These are phyloP conservation scores for Floccularia luteovirens DNA, from an alignment of 768 basidiomycete species.

Conservation along the genomic window DNA sequence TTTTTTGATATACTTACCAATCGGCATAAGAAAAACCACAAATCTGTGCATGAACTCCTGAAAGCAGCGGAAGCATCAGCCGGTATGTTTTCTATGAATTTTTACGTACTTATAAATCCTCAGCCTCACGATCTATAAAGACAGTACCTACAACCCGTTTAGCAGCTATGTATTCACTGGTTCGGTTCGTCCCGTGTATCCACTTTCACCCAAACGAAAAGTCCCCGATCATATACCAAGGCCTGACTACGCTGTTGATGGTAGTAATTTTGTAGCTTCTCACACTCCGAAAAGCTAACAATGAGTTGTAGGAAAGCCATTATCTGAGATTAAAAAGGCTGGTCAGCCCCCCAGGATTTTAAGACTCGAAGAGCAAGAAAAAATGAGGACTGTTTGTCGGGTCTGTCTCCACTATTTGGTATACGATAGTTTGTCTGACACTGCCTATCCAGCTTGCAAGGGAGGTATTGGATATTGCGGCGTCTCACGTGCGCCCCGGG, in stretches of 20 bases:
- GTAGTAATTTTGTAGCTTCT: conserved; percentile 14
- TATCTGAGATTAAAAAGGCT: conserved; percentile 45
- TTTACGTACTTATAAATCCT: neutral
- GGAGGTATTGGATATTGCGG: conserved; percentile 91
- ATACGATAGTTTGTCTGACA: neutral
- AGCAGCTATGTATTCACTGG: conserved; percentile 76
- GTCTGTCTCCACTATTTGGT: conserved; percentile 36
- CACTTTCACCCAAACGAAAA: conserved; percentile 67
- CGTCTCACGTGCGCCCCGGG: conserved; percentile 81
- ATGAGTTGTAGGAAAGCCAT: conserved; percentile 41
- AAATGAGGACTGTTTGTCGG: conserved; percentile 80
- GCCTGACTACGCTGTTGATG: conserved; percentile 79
- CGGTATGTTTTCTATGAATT: conserved; percentile 3
- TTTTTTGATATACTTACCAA: conserved; percentile 1
- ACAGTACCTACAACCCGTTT: conserved; percentile 78
- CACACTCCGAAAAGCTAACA: neutral
- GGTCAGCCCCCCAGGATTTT: conserved; percentile 64
- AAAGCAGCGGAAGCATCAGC: conserved; percentile 16
- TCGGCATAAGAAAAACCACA: conserved; percentile 67
- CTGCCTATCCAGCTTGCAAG: conserved; percentile 56
- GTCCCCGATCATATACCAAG: conserved; percentile 80
- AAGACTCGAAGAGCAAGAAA: conserved; percentile 70
- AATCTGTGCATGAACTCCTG: conserved; percentile 63
- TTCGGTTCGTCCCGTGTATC: conserved; percentile 73
- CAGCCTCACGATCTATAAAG: conserved; percentile 29